Percentiles rank a stretch among this genome's conserved stretches.
Conservation (phyloP, 495 filamentous ascomycete genomes). For the Penicillium taxi region DNA sequence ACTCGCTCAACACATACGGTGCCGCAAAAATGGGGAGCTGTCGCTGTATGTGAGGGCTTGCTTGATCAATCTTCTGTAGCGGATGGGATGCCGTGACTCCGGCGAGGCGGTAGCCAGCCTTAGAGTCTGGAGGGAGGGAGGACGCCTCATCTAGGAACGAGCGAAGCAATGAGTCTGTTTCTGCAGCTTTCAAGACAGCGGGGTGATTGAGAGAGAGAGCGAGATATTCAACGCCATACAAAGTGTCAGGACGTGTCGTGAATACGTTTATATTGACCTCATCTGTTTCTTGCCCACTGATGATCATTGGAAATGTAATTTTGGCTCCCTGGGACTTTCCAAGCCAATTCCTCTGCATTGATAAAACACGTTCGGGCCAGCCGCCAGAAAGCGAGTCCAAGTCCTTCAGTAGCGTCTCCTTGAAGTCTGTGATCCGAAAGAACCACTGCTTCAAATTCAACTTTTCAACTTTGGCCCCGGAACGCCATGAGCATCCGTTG, state of each 20-base stretch:
- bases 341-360: constrained; percentile 87
- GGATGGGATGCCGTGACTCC: constrained; percentile 59
- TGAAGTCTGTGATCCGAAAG: constrained; percentile 71
- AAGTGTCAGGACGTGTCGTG: constrained; percentile 75
- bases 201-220: constrained; percentile 69
- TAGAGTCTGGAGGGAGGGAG: constrained; percentile 59
- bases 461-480: constrained; percentile 78
- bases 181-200: constrained; percentile 54
- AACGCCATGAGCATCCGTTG: constrained; percentile 78
- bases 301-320: constrained; percentile 56
- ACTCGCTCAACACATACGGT: constrained; percentile 79
- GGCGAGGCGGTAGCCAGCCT: constrained; percentile 60
- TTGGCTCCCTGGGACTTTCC: constrained; percentile 67
- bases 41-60: constrained; percentile 40
- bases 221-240: constrained; percentile 78
- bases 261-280: constrained; percentile 57
- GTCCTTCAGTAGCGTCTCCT: constrained; percentile 64
- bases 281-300: constrained; percentile 20
- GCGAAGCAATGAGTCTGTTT: constrained; percentile 50
- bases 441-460: constrained; percentile 82
- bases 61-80: constrained; percentile 45
- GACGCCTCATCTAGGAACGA: constrained; percentile 58
- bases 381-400: constrained; percentile 54
- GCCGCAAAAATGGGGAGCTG: constrained; percentile 70
- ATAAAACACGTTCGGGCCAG: constrained; percentile 75